These are phyloP conservation scores for Xylariales sp. DNA, from an alignment of 2,329 filamentous ascomycete genomes.

Conservation along the genomic window DNA sequence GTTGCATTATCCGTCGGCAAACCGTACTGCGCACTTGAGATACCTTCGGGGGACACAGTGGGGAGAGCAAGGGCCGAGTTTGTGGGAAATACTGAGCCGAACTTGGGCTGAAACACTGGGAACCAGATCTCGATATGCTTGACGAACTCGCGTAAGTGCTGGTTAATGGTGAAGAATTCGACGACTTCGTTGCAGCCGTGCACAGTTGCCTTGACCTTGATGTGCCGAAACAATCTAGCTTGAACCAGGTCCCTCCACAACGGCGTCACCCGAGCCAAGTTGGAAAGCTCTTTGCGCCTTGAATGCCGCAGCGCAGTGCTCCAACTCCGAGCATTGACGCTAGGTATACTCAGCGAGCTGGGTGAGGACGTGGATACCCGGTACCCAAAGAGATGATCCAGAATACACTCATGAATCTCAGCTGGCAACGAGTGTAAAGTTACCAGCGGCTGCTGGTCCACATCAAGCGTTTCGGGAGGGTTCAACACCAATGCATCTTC, in stretches of 20 bases:
- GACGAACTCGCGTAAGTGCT: constrained; percentile 59
- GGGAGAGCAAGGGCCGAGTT: constrained; percentile 41
- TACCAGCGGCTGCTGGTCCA: constrained; percentile 23
- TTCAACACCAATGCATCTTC: constrained; percentile 20
- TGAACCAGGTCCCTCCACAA: constrained; percentile 67
- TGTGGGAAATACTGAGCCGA: constrained; percentile 36
- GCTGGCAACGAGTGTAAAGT: constrained; percentile 53
- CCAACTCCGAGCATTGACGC: constrained; percentile 52
- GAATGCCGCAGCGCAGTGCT: constrained; percentile 63
- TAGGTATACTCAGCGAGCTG: constrained; percentile 49
- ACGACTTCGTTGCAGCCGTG: constrained; percentile 57
- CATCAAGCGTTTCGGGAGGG: constrained; percentile 16
- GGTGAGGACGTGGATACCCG: constrained; percentile 57
- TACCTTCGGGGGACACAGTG: constrained; percentile 49
- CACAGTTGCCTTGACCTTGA: constrained; percentile 69
- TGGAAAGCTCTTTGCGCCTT: constrained; percentile 61
- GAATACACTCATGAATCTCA: constrained; percentile 68
- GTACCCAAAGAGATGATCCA: constrained; percentile 68
- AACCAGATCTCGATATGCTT: constrained; percentile 76
- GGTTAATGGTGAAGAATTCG: constrained; percentile 53
- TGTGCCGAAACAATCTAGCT: constrained; percentile 67
- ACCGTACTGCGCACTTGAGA: constrained; percentile 54
- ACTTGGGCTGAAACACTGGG: constrained; percentile 63
- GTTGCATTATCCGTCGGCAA: constrained; percentile 63
- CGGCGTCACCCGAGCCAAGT: constrained; percentile 57